Percentiles rank a stretch among this genome's conserved stretches.
Conservation (phyloP, 176 grass and related monocot species). For the Rhynchospora breviuscula region DNA sequence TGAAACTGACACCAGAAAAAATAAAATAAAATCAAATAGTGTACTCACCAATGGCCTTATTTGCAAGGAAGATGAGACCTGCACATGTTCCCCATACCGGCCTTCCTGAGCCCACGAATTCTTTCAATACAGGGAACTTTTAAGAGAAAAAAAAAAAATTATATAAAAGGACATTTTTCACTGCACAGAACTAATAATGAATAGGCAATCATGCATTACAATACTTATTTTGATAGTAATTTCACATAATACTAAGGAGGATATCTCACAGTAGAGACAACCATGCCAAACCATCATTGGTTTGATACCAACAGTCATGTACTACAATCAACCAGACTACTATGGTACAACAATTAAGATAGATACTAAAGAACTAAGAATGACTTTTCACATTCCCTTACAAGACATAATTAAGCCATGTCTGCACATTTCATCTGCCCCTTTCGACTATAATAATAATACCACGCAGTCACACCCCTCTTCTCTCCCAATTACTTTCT, state of each 20-base stretch:
- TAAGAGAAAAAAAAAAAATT: conserved; percentile 11
- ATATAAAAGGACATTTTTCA: neutral
- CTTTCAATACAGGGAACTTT: conserved; percentile 90
- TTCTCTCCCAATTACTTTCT: neutral
- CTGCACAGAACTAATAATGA: neutral
- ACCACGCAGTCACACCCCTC: neutral
- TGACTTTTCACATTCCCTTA: neutral
- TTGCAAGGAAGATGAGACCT: conserved; percentile 90
- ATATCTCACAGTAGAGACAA: neutral
- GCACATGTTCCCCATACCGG: conserved; percentile 99
- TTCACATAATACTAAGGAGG: neutral
- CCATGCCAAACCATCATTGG: neutral
- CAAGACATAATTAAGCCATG: neutral
- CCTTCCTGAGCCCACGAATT: conserved; percentile 71
- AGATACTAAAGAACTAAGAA: neutral
- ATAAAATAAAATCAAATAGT: neutral
- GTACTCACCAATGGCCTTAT: conserved; percentile 77
- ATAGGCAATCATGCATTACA: neutral
- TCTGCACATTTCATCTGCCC: neutral
- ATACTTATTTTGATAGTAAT: neutral
- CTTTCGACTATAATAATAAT: neutral
- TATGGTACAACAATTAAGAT: neutral
- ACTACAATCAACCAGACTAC: neutral
- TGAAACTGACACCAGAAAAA: neutral
- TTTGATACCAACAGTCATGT: neutral